Evolutionary conservation across 1,284 basidiomycete species (phyloP).

Genomic region (Coniophora puteana): DNA sequence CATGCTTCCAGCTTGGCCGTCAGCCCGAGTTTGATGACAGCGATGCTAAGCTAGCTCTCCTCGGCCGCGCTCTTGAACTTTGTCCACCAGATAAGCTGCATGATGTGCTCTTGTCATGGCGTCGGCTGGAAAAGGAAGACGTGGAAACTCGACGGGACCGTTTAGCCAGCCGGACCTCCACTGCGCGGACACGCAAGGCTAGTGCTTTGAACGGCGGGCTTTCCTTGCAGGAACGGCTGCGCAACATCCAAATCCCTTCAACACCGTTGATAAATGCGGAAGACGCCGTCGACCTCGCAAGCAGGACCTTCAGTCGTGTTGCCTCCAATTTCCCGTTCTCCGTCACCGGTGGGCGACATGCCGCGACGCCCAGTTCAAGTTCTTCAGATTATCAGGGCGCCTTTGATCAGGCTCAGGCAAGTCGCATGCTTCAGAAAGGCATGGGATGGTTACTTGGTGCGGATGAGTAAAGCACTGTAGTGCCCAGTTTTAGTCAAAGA

Average conservation of each 20-base stretch:
- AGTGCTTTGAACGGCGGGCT: conserved; percentile 29
- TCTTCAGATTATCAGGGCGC: conserved; percentile 45
- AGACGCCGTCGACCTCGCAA: conserved; percentile 71
- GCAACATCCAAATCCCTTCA: conserved; percentile 60
- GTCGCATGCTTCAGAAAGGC: conserved; percentile 71
- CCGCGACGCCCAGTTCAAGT: too few species aligned
- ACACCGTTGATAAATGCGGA: conserved; percentile 62
- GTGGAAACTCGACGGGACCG: conserved; percentile 45
- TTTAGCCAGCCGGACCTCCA: conserved; percentile 26
- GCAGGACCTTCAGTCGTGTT: conserved; percentile 68
- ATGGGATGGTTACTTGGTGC: conserved; percentile 87
- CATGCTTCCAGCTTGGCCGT: conserved; percentile 82
- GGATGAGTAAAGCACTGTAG: too few species aligned
- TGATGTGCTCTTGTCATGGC: conserved; percentile 73
- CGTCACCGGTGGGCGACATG: conserved; percentile 42
- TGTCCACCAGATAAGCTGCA: conserved; percentile 79
- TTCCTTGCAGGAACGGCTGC: conserved; percentile 57
- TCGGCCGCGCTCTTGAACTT: conserved; percentile 85
- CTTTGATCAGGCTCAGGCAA: conserved; percentile 69
- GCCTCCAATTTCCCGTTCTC: conserved; percentile 76
- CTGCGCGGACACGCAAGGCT: conserved; percentile 18
- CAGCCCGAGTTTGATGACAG: conserved; percentile 72
- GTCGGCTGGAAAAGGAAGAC: conserved; percentile 61
- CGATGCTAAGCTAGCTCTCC: conserved; percentile 61
- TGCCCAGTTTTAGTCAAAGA: too few species aligned